phyloP scores from a whole-genome alignment of 495 filamentous ascomycete genomes.

The Poronia punctata region DNA sequence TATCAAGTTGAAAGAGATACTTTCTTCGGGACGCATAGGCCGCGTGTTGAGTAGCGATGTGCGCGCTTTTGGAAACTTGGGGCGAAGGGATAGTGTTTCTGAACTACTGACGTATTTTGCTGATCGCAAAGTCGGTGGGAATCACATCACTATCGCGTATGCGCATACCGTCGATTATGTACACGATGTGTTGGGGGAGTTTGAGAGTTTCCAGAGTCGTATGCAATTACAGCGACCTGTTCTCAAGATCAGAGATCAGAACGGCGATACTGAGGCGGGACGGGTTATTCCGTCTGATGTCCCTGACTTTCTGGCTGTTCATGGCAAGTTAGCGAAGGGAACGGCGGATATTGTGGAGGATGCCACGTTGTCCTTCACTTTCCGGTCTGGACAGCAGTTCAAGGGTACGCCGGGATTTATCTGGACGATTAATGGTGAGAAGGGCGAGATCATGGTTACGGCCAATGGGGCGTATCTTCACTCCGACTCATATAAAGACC shows the following conservation, averaged over 20 bases:
- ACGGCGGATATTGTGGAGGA: slow-evolving; percentile 15
- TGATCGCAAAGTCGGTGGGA: slow-evolving; percentile 40
- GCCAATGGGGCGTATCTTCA: slow-evolving; percentile 29
- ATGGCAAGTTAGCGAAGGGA: slow-evolving; percentile 33
- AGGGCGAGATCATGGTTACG: slow-evolving; percentile 48
- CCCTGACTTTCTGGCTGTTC: slow-evolving; percentile 41
- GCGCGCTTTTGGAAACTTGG: slow-evolving; percentile 29
- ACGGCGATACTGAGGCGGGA: slow-evolving; percentile 18
- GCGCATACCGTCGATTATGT: slow-evolving; percentile 41
- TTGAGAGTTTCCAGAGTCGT: slow-evolving; percentile 27
- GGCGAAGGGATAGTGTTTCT: slow-evolving; percentile 24
- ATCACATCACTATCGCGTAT: slow-evolving; percentile 45
- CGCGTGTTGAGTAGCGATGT: slow-evolving; percentile 47
- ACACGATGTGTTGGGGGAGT: slow-evolving; percentile 39
- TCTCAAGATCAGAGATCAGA: slow-evolving; percentile 24
- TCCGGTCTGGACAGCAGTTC: slow-evolving; percentile 45
- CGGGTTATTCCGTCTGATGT: slow-evolving; percentile 29
- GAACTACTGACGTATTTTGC: slow-evolving; percentile 38
- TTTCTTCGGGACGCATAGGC: slow-evolving; percentile 45
- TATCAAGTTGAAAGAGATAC: slow-evolving; percentile 37
- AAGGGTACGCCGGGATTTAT: slow-evolving; percentile 38
- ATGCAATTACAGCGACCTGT: slow-evolving; percentile 42
- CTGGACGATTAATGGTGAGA: slow-evolving; percentile 50
- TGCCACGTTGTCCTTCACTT: slow-evolving; percentile 35
- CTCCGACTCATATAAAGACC: slow-evolving; percentile 23